Evolutionary conservation across 805 yeast species (phyloP).

Genomic region (Teunomyces gatunensis): DNA sequence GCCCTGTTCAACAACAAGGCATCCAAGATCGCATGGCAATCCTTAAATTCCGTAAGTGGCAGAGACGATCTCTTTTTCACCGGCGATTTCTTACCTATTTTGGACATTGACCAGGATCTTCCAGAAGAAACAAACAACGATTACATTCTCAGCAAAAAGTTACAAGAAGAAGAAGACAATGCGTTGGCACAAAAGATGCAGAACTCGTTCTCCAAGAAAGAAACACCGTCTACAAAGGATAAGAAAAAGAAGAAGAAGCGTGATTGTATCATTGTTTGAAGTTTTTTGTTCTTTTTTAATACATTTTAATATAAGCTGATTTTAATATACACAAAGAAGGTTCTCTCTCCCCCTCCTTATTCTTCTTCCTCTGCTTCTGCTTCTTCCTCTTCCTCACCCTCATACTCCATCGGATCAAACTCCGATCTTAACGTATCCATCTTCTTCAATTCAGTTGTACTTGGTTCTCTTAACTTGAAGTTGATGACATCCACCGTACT

Average conservation of each 20-base stretch:
- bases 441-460: conserved; percentile 60
- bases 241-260: conserved; percentile 16
- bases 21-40: conserved; percentile 73
- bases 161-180: conserved; percentile 60
- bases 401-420: conserved; percentile 78
- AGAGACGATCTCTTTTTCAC: conserved; percentile 64
- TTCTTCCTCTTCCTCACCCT: conserved; percentile 56
- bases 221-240: neutral
- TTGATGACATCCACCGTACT: conserved; percentile 61
- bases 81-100: conserved; percentile 58
- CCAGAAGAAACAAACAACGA: conserved; percentile 16
- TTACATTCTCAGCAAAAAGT: conserved; percentile 38
- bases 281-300: neutral
- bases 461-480: conserved; percentile 66
- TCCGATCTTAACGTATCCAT: conserved; percentile 68
- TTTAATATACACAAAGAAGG: neutral
- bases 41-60: conserved; percentile 65
- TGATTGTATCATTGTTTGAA: conserved; percentile 22
- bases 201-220: conserved; percentile 22
- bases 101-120: conserved; percentile 20
- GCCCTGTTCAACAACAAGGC: conserved; percentile 49
- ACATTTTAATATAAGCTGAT: neutral
- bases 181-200: conserved; percentile 48
- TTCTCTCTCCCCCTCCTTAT: neutral
- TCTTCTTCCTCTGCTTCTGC: conserved; percentile 36